Evolutionary conservation across 2,329 filamentous ascomycete genomes (phyloP).

Genomic region (Colletotrichum tanaceti): DNA sequence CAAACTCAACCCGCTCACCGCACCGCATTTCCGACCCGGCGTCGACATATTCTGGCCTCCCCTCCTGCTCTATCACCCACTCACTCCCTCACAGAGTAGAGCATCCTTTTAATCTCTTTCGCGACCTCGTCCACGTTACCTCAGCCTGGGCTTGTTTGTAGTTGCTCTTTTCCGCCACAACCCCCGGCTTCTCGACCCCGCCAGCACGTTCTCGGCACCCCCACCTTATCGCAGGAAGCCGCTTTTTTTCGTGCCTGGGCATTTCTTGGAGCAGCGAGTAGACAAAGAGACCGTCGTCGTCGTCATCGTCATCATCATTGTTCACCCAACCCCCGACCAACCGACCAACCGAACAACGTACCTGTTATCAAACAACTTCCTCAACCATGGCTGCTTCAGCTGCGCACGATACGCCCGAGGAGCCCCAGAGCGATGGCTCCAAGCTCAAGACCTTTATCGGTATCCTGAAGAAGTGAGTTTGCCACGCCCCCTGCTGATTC

Average conservation of each 20-base stretch:
- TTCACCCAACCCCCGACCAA: conserved; percentile 1
- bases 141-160: conserved; percentile 1
- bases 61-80: not conserved
- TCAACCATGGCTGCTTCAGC: conserved; percentile 54
- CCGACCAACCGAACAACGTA: conserved; percentile 6
- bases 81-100: too few relatives aligned
- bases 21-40: conserved; percentile 10
- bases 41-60: not conserved
- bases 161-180: conserved; percentile 3
- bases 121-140: not conserved
- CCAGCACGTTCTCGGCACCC: conserved; percentile 39
- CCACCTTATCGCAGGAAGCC: conserved; percentile 38
- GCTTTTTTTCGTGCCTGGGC: conserved; percentile 33
- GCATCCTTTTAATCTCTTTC: not conserved
- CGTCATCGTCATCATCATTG: conserved; percentile 31
- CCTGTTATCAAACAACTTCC: not conserved
- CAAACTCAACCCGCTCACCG: conserved; percentile 11
- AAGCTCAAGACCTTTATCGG: conserved; percentile 90
- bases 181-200: conserved; percentile 30
- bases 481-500: conserved; percentile 12
- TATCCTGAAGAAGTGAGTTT: conserved; percentile 84
- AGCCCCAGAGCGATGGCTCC: conserved; percentile 78
- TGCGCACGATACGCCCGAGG: conserved; percentile 54
- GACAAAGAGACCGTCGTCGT: conserved; percentile 31
- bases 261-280: conserved; percentile 18